Base-by-base conservation (phyloP, 2,329 filamentous ascomycete species). In the Metarhizium sp. region DNA sequence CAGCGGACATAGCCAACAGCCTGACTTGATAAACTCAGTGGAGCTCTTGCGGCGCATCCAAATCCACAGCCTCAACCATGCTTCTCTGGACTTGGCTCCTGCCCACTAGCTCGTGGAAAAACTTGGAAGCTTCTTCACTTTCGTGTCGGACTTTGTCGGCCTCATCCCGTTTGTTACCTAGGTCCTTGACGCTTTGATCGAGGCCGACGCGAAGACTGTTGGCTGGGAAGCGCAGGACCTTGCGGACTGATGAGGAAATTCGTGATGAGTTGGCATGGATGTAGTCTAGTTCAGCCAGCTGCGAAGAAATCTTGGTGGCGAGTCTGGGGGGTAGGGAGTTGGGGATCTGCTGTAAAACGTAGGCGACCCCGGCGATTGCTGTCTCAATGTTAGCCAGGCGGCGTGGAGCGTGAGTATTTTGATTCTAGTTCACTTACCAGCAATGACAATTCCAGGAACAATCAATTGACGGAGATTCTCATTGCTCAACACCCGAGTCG, bases 321-420 rank as follows among this genome's bases (percentile, higher is more conserved):
- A 99, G 82, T 11, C 91, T 90, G 53, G 86, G 87, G 2, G 94
- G 94, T 0, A 99, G 83, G 0, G 92, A 94, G 54, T 87, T 82
- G 20, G 94, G 94, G 60, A 99, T 95, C 60, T 92, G 89, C 56
- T 86, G 85, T 29, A 99, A 75, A 56, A 95, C 77, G 69, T 95
- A 97, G 58, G 86, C 86, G 3, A 87, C 78, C 46, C 88, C 88
- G 52, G 92, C 82, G 43, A 88, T 71, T 53, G 85, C 89, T 94
- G 51, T 20, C 20, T 48, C 7, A 20, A 29, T 51, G 52, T 55
- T 32, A 55, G 49, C 25, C 2, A 20, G 3, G 29, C n/a, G 16
- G 8, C 30, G 6, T 6, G 6, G 16, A 13, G 10, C 7, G 14
- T 38, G 32, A 40, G 14, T 6, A 6, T 6, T 18, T 38, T 6